Percentiles rank a stretch among this genome's conserved stretches.
Conservation (phyloP, 2,329 filamentous ascomycete species). For the Didymella exigua region DNA sequence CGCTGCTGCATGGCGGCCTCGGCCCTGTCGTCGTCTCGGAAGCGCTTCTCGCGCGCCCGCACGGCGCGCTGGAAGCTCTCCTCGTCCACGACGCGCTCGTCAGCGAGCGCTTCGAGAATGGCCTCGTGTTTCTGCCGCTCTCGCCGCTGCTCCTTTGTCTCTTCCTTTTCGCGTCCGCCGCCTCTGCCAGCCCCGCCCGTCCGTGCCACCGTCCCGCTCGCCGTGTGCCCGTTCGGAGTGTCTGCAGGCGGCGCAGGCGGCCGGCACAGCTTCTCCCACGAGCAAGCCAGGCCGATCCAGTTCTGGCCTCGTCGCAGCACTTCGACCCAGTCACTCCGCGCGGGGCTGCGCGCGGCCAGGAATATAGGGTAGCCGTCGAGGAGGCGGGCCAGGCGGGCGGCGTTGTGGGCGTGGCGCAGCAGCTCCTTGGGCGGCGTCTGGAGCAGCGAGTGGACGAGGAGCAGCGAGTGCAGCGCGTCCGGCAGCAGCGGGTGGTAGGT, state of each 20-base stretch:
- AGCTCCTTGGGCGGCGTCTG: constrained; percentile 81
- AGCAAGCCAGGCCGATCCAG: constrained; percentile 68
- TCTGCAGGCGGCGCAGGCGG: constrained; percentile 34
- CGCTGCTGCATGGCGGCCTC: constrained; percentile 27
- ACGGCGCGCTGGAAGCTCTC: constrained; percentile 68
- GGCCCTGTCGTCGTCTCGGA: constrained; percentile 61
- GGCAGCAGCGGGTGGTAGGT: constrained; percentile 83
- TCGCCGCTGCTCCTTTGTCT: constrained; percentile 61
- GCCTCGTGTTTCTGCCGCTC: constrained; percentile 68
- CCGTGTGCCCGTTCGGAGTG: neutral
- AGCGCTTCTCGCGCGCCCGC: constrained; percentile 62
- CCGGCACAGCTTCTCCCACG: constrained; percentile 74
- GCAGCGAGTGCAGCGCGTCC: constrained; percentile 77
- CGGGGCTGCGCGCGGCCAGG: constrained; percentile 71
- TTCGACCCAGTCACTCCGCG: constrained; percentile 81
- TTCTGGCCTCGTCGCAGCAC: constrained; percentile 70
- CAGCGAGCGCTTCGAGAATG: constrained; percentile 69
- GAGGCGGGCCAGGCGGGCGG: constrained; percentile 73
- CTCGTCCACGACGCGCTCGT: constrained; percentile 72
- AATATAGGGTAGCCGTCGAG: constrained; percentile 83
- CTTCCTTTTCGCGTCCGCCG: constrained; percentile 19
- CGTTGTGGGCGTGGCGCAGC: constrained; percentile 80
- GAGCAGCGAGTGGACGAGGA: constrained; percentile 78
- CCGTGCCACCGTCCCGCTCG: neutral
- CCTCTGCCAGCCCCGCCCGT: neutral